Conservation (phyloP, 805 yeast species). For the Kodamaea lidongshanica region DNA sequence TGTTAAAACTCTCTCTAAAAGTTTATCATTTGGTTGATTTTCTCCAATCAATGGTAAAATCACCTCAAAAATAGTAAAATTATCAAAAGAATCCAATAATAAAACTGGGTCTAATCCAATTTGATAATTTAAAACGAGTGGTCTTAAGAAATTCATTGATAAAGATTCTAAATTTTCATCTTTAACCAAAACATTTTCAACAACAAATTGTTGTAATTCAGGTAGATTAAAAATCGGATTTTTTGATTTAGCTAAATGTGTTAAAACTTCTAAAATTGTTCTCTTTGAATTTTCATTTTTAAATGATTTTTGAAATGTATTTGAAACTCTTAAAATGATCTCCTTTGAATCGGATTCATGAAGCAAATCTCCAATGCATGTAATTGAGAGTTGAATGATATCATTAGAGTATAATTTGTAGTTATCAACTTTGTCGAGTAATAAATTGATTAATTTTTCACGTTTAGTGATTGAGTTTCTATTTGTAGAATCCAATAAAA, state of each 20-base stretch:
- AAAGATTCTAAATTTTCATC: no score
- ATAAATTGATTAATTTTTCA: slow-evolving; percentile 2
- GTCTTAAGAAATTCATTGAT: no score
- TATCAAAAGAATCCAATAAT: no score
- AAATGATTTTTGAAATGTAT: slow-evolving; percentile 19
- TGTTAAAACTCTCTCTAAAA: not conserved
- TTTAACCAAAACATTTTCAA: slow-evolving; percentile 4
- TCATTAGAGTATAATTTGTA: slow-evolving; percentile 25
- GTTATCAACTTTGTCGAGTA: slow-evolving; percentile 14
- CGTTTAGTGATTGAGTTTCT: slow-evolving; percentile 1
- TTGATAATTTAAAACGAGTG: no score
- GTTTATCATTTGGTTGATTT: no score
- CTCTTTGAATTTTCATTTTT: slow-evolving; percentile 22
- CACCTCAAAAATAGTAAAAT: no score
- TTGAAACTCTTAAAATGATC: no score
- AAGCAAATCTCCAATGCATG: slow-evolving; percentile 20
- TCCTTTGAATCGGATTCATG: slow-evolving; percentile 7
- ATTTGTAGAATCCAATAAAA: slow-evolving; percentile 11
- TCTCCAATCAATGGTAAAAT: no score
- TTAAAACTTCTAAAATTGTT: slow-evolving; percentile 21
- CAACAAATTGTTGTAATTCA: slow-evolving; percentile 1
- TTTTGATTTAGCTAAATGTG: slow-evolving; percentile 4
- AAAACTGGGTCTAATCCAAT: no score
- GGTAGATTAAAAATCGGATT: slow-evolving; percentile 1
- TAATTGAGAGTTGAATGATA: slow-evolving; percentile 21